A percentile compares a stretch with the other conserved stretches of the same genome.
Evolutionary conservation across 306 rosid genomes (phyloP).

Genomic region (Ormosia semicastrata): DNA sequence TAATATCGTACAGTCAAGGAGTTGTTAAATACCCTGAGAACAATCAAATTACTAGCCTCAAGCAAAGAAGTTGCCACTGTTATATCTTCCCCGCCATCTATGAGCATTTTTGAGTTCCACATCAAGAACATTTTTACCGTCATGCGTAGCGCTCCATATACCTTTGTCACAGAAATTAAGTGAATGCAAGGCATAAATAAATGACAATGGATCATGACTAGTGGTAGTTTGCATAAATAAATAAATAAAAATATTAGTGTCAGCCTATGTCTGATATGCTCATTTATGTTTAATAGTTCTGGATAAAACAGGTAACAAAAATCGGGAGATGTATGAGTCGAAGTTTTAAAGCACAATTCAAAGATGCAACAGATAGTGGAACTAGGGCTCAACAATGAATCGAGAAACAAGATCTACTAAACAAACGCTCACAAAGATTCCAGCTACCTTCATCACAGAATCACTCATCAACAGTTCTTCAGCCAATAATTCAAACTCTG

Average conservation of each 20-base stretch:
- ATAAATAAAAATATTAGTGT: neutral
- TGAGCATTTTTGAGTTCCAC: conserved; percentile 97
- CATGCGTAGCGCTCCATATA: conserved; percentile 98
- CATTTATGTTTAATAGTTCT: neutral
- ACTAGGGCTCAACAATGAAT: neutral
- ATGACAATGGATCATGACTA: neutral
- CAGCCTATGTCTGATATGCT: neutral
- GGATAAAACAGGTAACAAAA: neutral
- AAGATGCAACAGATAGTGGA: conserved; percentile 11
- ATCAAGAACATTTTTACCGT: conserved; percentile 97
- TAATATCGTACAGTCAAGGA: conserved; percentile 23
- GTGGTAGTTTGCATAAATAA: neutral
- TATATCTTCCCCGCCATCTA: conserved; percentile 88
- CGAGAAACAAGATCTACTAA: conserved; percentile 3
- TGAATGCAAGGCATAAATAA: neutral
- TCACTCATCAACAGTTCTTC: conserved; percentile 97
- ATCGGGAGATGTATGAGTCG: neutral
- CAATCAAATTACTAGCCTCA: conserved; percentile 94
- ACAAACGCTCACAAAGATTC: conserved; percentile 7
- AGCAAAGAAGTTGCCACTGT: conserved; percentile 85
- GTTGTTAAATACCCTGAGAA: conserved; percentile 73
- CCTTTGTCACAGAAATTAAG: conserved; percentile 48
- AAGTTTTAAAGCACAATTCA: conserved; percentile 9
- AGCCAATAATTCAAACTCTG: conserved; percentile 96
- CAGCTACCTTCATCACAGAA: conserved; percentile 80